Evolutionary conservation across 352 stramenopile genomes (phyloP), one percentile per base, ranked within the genome.

Genomic region (Pythium monospermum): DNA sequence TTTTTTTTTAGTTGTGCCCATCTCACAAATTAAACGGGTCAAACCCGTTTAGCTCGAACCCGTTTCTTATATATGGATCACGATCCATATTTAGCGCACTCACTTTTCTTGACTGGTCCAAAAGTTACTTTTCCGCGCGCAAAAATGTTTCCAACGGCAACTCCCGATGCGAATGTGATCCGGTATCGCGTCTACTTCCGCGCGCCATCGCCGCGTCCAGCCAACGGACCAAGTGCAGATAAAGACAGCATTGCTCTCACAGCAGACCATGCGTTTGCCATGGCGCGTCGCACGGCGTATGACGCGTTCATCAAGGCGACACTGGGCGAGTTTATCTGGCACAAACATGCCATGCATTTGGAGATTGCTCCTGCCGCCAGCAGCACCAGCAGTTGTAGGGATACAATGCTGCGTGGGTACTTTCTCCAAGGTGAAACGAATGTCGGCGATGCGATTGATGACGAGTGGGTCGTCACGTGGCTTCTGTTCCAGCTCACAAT

Each of bases 401-500:
- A 2, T 7, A 21, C 13, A 18, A 4, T 47, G 15, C 48, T 57
- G 21, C 47, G 56, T 4, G 10, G 11, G 21, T 48, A 33, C 27
- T 58, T 33, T n/a, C 37, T 66, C 6, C 28, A 52, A n/a, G 59
- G 55, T 22, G 58, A 64, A 46, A 61, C 50, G 33, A 22, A 36
- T 18, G 59, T 70, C 15, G 62, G 59, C 8, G 63, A 71, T 41
- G 67, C 69, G 38, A 61, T 75, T 45, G 52, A 73, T 22, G 69
- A 80, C 41, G 69, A 80, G 38, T 80, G 69, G 69, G 63, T 76
- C 37, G 59, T 69, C 37, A 67, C 58, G 23, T 65, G 56, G 28
- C 43, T 72, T 19, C 49, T 80, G 12, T 58, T 59, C 22, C 44
- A 52, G 18, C 49, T 76, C 16, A 68, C 69, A 1, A n/a, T n/a